phyloP scores from a whole-genome alignment of 2,329 filamentous ascomycete species.

The Trichoderma oligosporum region DNA sequence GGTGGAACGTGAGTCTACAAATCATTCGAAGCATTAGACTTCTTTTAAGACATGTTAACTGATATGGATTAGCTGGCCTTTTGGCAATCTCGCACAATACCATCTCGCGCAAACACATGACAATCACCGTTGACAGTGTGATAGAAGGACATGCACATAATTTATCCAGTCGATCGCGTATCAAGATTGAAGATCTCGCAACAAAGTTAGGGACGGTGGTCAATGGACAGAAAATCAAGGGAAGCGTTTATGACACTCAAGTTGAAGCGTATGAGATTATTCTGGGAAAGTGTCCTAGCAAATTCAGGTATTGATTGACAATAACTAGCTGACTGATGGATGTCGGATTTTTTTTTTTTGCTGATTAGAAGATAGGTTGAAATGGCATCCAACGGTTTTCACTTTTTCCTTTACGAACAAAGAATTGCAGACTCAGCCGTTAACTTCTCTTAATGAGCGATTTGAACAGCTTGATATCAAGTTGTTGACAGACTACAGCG shows the following conservation, averaged over 20 bases:
- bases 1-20: constrained; percentile 51
- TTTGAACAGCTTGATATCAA: constrained; percentile 90
- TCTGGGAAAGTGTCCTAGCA: constrained; percentile 65
- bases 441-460: constrained; percentile 57
- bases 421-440: constrained; percentile 61
- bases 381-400: constrained; percentile 76
- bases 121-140: constrained; percentile 66
- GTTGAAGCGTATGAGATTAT: constrained; percentile 56
- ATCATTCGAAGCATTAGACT: background rate
- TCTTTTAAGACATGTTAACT: background rate
- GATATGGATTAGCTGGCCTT: constrained; percentile 51
- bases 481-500: constrained; percentile 67
- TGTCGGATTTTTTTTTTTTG: background rate
- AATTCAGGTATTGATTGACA: constrained; percentile 55
- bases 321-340: background rate
- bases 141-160: constrained; percentile 62
- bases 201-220: constrained; percentile 81
- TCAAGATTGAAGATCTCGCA: constrained; percentile 74
- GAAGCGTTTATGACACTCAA: constrained; percentile 54
- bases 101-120: constrained; percentile 85
- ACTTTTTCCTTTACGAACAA: constrained; percentile 72
- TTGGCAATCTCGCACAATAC: constrained; percentile 72
- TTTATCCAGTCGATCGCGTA: constrained; percentile 60
- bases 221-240: constrained; percentile 68
- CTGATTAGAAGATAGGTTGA: constrained; percentile 52